A percentile compares a stretch with the other conserved stretches of the same genome.
These are phyloP conservation scores for Ceratocystis papillata DNA, from an alignment of 2,329 filamentous ascomycete genomes.

Conservation along the genomic window DNA sequence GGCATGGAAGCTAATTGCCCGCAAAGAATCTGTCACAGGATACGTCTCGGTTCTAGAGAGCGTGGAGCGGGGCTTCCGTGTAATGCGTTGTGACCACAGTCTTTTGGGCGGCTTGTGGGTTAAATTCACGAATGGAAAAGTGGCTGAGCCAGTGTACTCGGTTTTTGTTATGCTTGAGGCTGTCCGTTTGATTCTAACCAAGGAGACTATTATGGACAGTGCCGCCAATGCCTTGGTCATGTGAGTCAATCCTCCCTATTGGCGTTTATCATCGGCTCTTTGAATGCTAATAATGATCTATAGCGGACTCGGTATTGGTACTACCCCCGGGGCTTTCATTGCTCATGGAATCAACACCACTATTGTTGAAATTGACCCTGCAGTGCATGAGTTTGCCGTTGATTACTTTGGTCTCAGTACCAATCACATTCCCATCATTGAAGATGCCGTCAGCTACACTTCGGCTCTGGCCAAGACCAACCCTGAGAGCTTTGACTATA, in stretches of 20 bases:
- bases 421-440: slow-evolving; percentile 69
- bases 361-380: slow-evolving; percentile 86
- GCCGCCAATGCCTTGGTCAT: slow-evolving; percentile 74
- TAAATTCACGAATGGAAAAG: slow-evolving; percentile 40
- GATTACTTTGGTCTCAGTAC: slow-evolving; percentile 71
- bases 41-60: slow-evolving; percentile 88
- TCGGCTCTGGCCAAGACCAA: slow-evolving; percentile 36
- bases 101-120: slow-evolving; percentile 89
- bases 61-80: slow-evolving; percentile 56
- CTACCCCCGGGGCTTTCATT: slow-evolving; percentile 75
- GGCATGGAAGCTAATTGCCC: slow-evolving; percentile 66
- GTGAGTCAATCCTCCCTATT: slow-evolving; percentile 39
- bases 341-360: slow-evolving; percentile 84
- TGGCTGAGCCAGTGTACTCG: slow-evolving; percentile 81
- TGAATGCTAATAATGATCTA: slow-evolving; percentile 31
- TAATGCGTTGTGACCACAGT: slow-evolving; percentile 88
- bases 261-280: background rate
- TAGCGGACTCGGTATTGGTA: slow-evolving; percentile 84
- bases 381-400: slow-evolving; percentile 70
- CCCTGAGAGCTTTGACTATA: slow-evolving; percentile 64
- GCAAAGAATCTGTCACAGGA: slow-evolving; percentile 76
- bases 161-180: slow-evolving; percentile 96
- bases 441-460: slow-evolving; percentile 68
- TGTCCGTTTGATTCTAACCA: slow-evolving; percentile 62
- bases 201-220: slow-evolving; percentile 44